phyloP scores from a whole-genome alignment of 192 early-diverging fungal species.

The Spizellomyces sp. region DNA sequence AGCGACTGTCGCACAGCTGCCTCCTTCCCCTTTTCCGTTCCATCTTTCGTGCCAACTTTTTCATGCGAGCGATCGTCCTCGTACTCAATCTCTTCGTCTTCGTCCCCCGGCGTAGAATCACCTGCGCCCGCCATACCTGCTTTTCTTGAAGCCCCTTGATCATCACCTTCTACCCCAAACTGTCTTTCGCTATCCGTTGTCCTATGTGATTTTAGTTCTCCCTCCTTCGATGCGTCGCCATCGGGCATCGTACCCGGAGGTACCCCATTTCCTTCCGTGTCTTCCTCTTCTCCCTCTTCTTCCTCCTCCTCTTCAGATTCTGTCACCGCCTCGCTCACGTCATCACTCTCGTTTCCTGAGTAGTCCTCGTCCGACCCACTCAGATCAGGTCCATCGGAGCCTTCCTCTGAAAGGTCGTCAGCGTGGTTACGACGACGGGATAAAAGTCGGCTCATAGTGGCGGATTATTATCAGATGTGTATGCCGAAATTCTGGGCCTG shows the following conservation, averaged over 20 bases:
- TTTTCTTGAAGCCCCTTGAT: not conserved
- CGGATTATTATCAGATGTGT: too few species aligned
- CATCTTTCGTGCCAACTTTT: not conserved
- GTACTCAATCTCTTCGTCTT: slow-evolving; percentile 8
- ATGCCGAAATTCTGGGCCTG: too few species aligned
- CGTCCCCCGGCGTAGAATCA: not conserved
- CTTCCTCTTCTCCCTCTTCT: not conserved
- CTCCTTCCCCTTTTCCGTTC: not conserved
- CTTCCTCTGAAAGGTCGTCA: not conserved
- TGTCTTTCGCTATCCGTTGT: not conserved
- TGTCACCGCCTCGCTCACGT: not conserved
- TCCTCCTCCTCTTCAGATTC: slow-evolving; percentile 9
- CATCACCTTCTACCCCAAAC: too few species aligned
- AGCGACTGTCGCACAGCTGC: not conserved
- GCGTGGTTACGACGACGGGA: not conserved
- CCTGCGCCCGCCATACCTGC: not conserved
- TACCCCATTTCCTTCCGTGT: not conserved
- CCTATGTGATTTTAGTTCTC: not conserved
- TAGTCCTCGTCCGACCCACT: not conserved
- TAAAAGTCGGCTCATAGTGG: slow-evolving; percentile 1
- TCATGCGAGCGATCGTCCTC: not conserved
- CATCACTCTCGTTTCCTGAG: not conserved
- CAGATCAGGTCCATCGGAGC: not conserved
- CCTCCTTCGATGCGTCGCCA: not conserved
- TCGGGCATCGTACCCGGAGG: too few species aligned